A percentile compares a stretch with the other conserved stretches of the same genome.
Conservation (phyloP, 1,284 basidiomycete species). For the Takashimella tepidaria region DNA sequence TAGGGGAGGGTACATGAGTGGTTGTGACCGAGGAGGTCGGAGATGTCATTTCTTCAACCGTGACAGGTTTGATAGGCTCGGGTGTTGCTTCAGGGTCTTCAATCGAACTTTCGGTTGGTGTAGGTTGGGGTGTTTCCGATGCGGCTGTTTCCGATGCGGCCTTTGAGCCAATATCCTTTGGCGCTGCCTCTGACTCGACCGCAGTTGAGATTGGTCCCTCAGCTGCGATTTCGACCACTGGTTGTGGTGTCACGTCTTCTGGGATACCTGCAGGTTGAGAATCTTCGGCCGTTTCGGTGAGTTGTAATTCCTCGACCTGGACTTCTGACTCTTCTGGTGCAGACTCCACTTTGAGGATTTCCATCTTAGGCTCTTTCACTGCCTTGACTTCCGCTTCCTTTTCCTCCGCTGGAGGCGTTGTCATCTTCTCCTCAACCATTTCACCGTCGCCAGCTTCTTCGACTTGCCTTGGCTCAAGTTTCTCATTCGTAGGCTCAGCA, state of each 20-base stretch:
- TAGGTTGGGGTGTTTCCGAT: not conserved
- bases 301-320: not conserved
- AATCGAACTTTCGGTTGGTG: not conserved
- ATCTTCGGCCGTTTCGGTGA: too few relatives aligned
- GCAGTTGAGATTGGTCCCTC: too few relatives aligned
- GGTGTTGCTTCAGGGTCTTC: constrained; percentile 4
- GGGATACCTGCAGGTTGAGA: not conserved
- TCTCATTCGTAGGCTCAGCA: not conserved
- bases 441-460: not conserved
- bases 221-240: too few relatives aligned
- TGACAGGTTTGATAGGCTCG: constrained; percentile 1
- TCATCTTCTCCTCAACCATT: not conserved
- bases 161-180: too few relatives aligned
- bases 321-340: not conserved
- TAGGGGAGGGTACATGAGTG: not conserved
- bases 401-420: not conserved
- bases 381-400: not conserved
- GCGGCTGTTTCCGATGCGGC: too few relatives aligned
- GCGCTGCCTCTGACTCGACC: too few relatives aligned
- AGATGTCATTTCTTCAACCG: too few relatives aligned
- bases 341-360: too few relatives aligned
- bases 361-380: not conserved
- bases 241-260: too few relatives aligned
- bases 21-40: too few relatives aligned
- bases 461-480: not conserved